Conservation (phyloP, 2,329 filamentous ascomycete species). For the Colletotrichum magnum region DNA sequence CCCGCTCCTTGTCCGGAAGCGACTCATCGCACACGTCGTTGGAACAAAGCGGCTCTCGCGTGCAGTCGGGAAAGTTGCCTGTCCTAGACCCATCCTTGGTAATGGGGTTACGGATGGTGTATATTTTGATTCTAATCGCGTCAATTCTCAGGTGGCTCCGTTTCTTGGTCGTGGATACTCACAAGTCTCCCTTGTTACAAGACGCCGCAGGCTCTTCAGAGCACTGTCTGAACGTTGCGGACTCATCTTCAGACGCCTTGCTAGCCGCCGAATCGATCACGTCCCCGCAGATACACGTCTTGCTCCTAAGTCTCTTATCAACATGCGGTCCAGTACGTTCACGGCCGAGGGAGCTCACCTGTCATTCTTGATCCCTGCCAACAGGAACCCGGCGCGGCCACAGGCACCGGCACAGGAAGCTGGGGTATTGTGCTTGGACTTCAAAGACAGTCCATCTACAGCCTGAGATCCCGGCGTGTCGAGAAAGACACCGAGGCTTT, state of each 20-base stretch:
- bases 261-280: background rate
- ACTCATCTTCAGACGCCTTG: background rate
- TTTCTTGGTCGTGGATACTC: background rate
- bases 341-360: background rate
- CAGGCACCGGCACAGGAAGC: constrained; percentile 1
- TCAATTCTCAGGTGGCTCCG: background rate
- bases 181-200: constrained; percentile 3
- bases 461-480: background rate
- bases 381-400: constrained; percentile 3
- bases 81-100: background rate
- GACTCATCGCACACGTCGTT: constrained; percentile 63
- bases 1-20: constrained; percentile 55
- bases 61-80: constrained; percentile 45
- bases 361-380: background rate
- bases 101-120: background rate
- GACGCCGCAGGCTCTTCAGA: background rate
- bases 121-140: background rate
- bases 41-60: constrained; percentile 46
- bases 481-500: background rate
- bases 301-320: background rate
- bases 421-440: background rate
- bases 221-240: background rate
- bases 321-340: background rate
- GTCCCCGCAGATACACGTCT: constrained; percentile 7
- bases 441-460: background rate